These are phyloP conservation scores for Fusarium miscanthi DNA, from an alignment of 2,329 filamentous ascomycete species.

Conservation along the genomic window DNA sequence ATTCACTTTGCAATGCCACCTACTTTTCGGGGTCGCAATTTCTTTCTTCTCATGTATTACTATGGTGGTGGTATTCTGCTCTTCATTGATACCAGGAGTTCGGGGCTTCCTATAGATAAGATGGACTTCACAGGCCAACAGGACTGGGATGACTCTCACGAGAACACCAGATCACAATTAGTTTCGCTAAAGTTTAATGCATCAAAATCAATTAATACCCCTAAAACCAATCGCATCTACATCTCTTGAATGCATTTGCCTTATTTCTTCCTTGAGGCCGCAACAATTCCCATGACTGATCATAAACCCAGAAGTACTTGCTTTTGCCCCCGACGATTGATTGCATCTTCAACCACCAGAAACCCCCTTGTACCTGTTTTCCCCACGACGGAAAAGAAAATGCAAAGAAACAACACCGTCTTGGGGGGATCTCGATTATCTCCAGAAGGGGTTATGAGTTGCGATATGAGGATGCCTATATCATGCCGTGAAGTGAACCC, in stretches of 20 bases:
- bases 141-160: slow-evolving; percentile 1
- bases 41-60: slow-evolving; percentile 6
- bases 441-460: slow-evolving; percentile 21
- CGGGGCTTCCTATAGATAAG: not conserved
- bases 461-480: slow-evolving; percentile 8
- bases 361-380: slow-evolving; percentile 6
- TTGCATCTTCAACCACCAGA: slow-evolving; percentile 12
- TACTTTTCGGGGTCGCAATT: not conserved
- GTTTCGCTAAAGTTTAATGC: not conserved
- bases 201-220: slow-evolving; percentile 13
- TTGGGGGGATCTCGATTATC: slow-evolving; percentile 10
- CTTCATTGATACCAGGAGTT: slow-evolving; percentile 26
- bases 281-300: slow-evolving; percentile 22
- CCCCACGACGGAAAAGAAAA: slow-evolving; percentile 20
- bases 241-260: slow-evolving; percentile 16
- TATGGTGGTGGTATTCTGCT: slow-evolving; percentile 6
- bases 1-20: not conserved
- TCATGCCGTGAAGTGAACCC: slow-evolving; percentile 20
- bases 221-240: slow-evolving; percentile 16
- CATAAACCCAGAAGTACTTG: slow-evolving; percentile 6
- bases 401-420: slow-evolving; percentile 23
- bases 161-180: slow-evolving; percentile 1
- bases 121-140: not conserved
- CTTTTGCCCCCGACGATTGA: slow-evolving; percentile 3
- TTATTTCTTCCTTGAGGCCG: not conserved